Evolutionary conservation across 306 rosid genomes (phyloP), one percentile per base, ranked within the genome.

Genomic region (Coriaria nepalensis): DNA sequence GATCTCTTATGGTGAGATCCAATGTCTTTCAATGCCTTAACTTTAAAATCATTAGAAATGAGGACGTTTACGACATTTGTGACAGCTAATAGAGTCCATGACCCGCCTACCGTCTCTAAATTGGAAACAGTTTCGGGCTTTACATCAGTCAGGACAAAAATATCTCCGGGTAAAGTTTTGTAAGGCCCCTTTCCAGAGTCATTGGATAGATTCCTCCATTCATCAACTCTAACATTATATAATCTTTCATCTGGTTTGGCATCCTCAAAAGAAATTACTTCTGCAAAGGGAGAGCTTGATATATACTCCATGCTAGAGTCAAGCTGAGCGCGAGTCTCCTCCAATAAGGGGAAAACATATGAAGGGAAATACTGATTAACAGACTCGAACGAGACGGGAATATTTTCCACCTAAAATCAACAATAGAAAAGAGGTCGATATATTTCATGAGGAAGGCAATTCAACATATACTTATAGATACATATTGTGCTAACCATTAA

Each of bases 321-420:
- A n/a, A 85, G 10, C 2, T 72, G 55, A 5, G 81, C 81, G 47
- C 93, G 50, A 10, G 84, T 75, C 60, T 85, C 95, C 49, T 85
- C 93, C 68, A 85, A 42, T 10, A 85, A 68, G 1, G 84, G 93
- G 62, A 73, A 56, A 35, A 56, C 50, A 43, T 49, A 75, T 9
- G 78, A 80, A 6, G 35, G 58, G 43, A 75, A 66, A 63, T 78
- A 85, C 7, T 68, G 72, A 20, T 20, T 4, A 54, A 60, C 65
- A 0, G 87, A 75, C 5, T 47, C 14, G 49, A 80, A 85, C 9
- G 69, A 40, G 8, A 37, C 39, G n/a, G 76, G 78, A 67, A 80
- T 80, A 34, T 37, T 5, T 52, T 68, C 35, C 4, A 85, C 78
- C 94, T 84, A 63, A 2, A 40, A 56, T 46, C 1, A 14, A 42